Evolutionary conservation across 1,284 basidiomycete species (phyloP), one percentile per base, ranked within the genome.

Genomic region (Fomitopsis schrenkii): DNA sequence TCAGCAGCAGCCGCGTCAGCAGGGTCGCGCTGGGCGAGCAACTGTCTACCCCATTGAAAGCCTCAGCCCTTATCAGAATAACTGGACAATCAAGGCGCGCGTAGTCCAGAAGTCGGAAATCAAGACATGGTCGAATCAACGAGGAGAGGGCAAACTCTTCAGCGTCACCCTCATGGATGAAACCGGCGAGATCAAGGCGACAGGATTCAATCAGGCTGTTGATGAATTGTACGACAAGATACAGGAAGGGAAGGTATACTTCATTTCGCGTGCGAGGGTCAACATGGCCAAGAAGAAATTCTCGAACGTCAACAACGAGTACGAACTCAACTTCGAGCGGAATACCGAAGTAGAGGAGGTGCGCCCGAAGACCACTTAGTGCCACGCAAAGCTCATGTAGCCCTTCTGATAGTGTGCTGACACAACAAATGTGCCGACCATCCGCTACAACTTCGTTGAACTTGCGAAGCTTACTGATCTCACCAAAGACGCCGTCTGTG

Each of bases 221-320:
- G 95, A 97, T 72, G 84, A 87, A 52, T 83, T 96, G 55, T 97
- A 92, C 77, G 85, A 91, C 22, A 84, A 88, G 67, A 73, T 99
- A 15, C 85, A 97, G 69, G 96, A 98, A 74, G 93, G 93, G 59
- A 95, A 96, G 73, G 95, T 97, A 10, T 99, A 95, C 76, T 94
- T 85, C 72, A 83, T 99, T 63, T 94, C 93, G 1, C 94, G 92
- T 70, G 97, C 93, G 8, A 86, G 93, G 59, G 91, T 99, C 71
- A 93, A 94, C 72, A 87, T 98, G 36, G 96, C 97, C 52, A 99
- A 98, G 80, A 98, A 97, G 79, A 97, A 98, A 77, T 99, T 97
- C 76, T 93, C 86, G 57, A 94, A 92, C 71, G 76, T 97, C 55
- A 79, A 84, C 66, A 98, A 97, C 73, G 96, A 99, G 72, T 99